phyloP scores from a whole-genome alignment of 2,329 filamentous ascomycete species.

The Ceratocystis variospora region DNA sequence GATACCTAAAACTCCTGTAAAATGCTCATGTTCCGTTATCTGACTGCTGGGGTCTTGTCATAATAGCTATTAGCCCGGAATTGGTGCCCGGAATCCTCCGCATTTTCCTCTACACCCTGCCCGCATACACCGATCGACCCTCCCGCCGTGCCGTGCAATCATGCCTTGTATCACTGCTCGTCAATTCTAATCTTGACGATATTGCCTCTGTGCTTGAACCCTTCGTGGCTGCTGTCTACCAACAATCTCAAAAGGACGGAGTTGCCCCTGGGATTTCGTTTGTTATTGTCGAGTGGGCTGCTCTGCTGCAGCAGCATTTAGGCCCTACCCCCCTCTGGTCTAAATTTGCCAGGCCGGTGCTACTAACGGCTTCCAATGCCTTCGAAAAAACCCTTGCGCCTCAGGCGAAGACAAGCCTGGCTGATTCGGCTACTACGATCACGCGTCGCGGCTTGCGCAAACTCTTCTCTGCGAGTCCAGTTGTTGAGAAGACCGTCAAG shows the following conservation, averaged over 20 bases:
- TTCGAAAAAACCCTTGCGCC: constrained; percentile 64
- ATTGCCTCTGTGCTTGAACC: constrained; percentile 40
- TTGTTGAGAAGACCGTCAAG: constrained; percentile 46
- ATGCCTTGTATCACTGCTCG: constrained; percentile 59
- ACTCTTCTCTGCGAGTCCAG: constrained; percentile 46
- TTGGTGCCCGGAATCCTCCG: constrained; percentile 46
- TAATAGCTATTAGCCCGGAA: constrained; percentile 34
- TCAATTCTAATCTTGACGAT: constrained; percentile 39
- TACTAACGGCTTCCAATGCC: constrained; percentile 55
- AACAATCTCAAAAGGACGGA: constrained; percentile 61
- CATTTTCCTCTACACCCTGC: constrained; percentile 74
- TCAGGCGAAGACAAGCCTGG: constrained; percentile 49
- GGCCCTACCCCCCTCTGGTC: constrained; percentile 49
- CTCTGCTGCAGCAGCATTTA: constrained; percentile 60
- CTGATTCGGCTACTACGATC: constrained; percentile 59
- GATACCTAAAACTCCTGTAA: constrained; percentile 20
- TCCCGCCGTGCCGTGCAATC: constrained; percentile 72
- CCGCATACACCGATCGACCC: constrained; percentile 70
- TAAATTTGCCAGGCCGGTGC: constrained; percentile 48
- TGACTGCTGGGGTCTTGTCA: constrained; percentile 1
- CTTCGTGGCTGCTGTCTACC: constrained; percentile 53
- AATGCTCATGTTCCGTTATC: not conserved
- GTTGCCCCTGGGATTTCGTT: constrained; percentile 73
- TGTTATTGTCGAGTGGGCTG: constrained; percentile 82
- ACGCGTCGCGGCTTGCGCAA: constrained; percentile 68